Evolutionary conservation across 345 rosid genomes (phyloP).

Genomic region (Eucalyptus regnans): DNA sequence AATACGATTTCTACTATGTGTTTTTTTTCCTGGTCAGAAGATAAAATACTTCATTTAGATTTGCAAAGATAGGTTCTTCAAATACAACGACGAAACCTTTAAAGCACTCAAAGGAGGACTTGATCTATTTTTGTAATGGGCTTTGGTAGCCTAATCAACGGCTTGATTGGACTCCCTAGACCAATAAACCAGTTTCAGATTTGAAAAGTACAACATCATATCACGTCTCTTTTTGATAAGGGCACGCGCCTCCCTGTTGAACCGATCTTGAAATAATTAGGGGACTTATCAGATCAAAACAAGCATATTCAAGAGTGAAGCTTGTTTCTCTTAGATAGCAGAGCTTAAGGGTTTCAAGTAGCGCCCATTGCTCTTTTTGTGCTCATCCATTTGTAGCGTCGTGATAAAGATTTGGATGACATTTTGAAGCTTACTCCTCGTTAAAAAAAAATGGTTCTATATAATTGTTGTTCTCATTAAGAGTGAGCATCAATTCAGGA

Average conservation of each 20-base stretch:
- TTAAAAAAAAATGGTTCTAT: too few relatives aligned
- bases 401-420: neutral
- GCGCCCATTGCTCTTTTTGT: too few relatives aligned
- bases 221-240: neutral
- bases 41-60: too few relatives aligned
- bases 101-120: neutral
- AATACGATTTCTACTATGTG: neutral
- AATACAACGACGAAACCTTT: neutral
- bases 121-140: neutral
- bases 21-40: neutral
- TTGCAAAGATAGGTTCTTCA: neutral
- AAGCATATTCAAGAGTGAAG: neutral
- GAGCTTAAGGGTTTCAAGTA: neutral
- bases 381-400: neutral
- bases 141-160: neutral
- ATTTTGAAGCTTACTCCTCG: too few relatives aligned
- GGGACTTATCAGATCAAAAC: too few relatives aligned
- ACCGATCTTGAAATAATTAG: neutral
- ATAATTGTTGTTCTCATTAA: too few relatives aligned
- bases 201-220: neutral
- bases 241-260: neutral
- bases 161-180: neutral
- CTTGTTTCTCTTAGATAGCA: neutral
- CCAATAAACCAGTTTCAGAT: neutral
- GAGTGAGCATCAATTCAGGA: too few relatives aligned